phyloP scores from a whole-genome alignment of 2,329 filamentous ascomycete species.

The Penicillium sp. region DNA sequence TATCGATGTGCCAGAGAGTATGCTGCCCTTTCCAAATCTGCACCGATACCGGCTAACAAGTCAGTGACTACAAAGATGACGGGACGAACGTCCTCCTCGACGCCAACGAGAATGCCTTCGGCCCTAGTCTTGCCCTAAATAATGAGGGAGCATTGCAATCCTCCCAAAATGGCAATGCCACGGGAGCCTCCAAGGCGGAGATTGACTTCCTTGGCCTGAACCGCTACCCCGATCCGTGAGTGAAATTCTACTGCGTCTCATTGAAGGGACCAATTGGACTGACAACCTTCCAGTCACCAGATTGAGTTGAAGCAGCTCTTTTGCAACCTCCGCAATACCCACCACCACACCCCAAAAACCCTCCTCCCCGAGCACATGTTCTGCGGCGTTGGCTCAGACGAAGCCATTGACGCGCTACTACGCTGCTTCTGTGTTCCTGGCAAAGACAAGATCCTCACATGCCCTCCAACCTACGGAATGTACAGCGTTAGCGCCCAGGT shows the following conservation, averaged over 20 bases:
- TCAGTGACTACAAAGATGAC: conserved; percentile 97
- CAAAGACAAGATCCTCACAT: conserved; percentile 85
- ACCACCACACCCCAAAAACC: conserved; percentile 70
- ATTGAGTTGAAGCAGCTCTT: conserved; percentile 78
- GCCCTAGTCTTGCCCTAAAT: conserved; percentile 67
- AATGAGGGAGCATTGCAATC: conserved; percentile 49
- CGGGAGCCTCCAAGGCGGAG: conserved; percentile 50
- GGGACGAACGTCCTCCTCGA: conserved; percentile 94
- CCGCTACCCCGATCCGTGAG: conserved; percentile 84
- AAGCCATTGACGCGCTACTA: conserved; percentile 91
- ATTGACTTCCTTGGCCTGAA: conserved; percentile 80
- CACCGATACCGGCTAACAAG: conserved; percentile 23
- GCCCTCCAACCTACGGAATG: conserved; percentile 98
- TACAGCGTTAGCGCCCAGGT: conserved; percentile 91
- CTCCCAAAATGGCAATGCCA: conserved; percentile 40
- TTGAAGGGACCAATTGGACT: background rate
- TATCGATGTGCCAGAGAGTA: conserved; percentile 82
- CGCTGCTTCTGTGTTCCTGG: conserved; percentile 90
- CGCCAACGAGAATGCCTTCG: conserved; percentile 96
- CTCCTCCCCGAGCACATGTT: conserved; percentile 83
- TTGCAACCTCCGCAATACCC: conserved; percentile 79
- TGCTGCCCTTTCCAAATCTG: conserved; percentile 33
- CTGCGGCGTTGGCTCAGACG: conserved; percentile 92
- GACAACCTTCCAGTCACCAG: conserved; percentile 62
- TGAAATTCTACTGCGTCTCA: conserved; percentile 7